A percentile compares a stretch with the other conserved stretches of the same genome.
Conservation (phyloP, 2,329 filamentous ascomycete species). For the Aspergillus transmontanensis region DNA sequence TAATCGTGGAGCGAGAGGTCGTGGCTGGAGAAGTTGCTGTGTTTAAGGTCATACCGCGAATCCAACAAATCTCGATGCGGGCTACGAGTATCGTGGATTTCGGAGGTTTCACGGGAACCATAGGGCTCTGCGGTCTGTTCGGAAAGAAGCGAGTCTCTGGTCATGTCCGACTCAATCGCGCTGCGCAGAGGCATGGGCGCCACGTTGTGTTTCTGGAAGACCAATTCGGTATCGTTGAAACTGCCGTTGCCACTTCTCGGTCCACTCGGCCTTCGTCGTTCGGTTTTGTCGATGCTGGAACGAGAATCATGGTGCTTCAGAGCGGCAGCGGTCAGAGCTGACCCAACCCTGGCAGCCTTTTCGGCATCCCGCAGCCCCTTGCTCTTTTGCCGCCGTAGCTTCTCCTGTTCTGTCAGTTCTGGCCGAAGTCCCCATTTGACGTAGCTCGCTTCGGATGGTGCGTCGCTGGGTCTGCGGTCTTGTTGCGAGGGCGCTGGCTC, state of each 20-base stretch:
- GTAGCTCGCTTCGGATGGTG: slow-evolving; percentile 48
- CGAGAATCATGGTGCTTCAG: slow-evolving; percentile 67
- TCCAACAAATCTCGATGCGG: slow-evolving; percentile 55
- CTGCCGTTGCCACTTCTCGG: slow-evolving; percentile 42
- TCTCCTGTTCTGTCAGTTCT: slow-evolving; percentile 54
- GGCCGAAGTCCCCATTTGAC: slow-evolving; percentile 51
- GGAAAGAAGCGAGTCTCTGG: slow-evolving; percentile 82
- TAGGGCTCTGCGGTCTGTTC: slow-evolving; percentile 73
- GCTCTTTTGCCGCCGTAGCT: slow-evolving; percentile 56
- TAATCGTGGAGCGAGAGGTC: slow-evolving; percentile 51
- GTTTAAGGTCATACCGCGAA: slow-evolving; percentile 61
- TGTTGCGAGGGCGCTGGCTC: slow-evolving; percentile 53
- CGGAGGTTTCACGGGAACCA: slow-evolving; percentile 66
- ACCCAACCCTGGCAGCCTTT: slow-evolving; percentile 58
- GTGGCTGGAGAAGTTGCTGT: slow-evolving; percentile 59
- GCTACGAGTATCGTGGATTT: slow-evolving; percentile 66
- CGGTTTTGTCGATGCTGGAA: slow-evolving; percentile 54
- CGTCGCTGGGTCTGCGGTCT: slow-evolving; percentile 54
- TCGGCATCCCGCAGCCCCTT: slow-evolving; percentile 58
- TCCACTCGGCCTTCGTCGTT: slow-evolving; percentile 43
- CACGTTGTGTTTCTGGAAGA: slow-evolving; percentile 59
- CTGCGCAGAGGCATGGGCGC: slow-evolving; percentile 89
- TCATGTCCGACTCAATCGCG: slow-evolving; percentile 83
- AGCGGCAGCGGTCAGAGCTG: slow-evolving; percentile 63
- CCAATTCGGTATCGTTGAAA: slow-evolving; percentile 58